Base-by-base conservation (phyloP, 768 basidiomycete genomes). In the Boletus pseudopeckii region DNA sequence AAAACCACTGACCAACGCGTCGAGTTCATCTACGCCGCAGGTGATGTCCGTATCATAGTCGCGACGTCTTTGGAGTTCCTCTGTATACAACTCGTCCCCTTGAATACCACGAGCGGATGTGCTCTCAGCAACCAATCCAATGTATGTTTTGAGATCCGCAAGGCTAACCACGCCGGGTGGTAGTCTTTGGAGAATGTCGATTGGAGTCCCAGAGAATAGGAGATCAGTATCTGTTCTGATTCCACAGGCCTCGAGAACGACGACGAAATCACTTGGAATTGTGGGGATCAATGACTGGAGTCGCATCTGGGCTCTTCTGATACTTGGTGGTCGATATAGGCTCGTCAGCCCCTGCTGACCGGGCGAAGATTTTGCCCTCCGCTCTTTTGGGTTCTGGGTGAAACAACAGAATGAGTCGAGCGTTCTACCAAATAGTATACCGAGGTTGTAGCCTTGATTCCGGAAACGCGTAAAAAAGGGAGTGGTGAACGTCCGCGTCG, bases 221-320 rank as follows among this genome's bases (percentile, higher is more conserved):
- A 88, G 70, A 56, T 88, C 85, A 6, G 71, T 58, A 46, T 82
- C 84, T 6, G 84, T 84, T 59, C 68, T 75, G 45, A 86, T 79
- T 11, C 77, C 80, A 58, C 70, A 71, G 22, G 63, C 55, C 52
- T 80, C 78, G 26, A 88, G 73, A 36, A 67, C 64, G 30, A 71
- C 58, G n/a, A 82, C 73, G 24, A 86, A 58, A 18, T 75, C 67
- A 14, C 63, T 54, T 36, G 82, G 72, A 36, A 85, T 62, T 5
- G 54, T 47, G n/a, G 68, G 64, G 22, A 63, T 39, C 37, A 71
- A n/a, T 24, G 62, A 56, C 7, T 60, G 61, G 45, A 70, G 62
- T 40, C 68, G 69, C 68, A 70, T 69, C 26, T 22, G 5, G 20
- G 26, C 20, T 36, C 9, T 9, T 46, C 18, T 32, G 44, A 14